These are phyloP conservation scores for Musa troglodytarum DNA, from an alignment of 176 grass and related monocot species.

Conservation along the genomic window DNA sequence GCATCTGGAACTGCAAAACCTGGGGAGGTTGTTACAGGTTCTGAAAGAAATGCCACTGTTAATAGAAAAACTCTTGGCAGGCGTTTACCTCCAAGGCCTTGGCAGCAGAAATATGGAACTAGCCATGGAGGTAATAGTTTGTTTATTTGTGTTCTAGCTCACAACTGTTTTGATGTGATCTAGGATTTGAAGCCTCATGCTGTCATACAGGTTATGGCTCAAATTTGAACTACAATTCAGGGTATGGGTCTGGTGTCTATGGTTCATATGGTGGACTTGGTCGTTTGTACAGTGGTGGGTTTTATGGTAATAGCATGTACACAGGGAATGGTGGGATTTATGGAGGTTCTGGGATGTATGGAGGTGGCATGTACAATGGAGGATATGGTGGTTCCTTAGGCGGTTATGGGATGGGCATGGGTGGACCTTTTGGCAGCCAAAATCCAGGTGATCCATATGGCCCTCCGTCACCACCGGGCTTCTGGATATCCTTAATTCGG, in stretches of 20 bases:
- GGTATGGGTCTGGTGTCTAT: background rate
- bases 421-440: slow-evolving; percentile 55
- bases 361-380: slow-evolving; percentile 51
- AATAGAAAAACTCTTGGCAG: slow-evolving; percentile 33
- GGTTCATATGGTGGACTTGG: slow-evolving; percentile 38
- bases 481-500: slow-evolving; percentile 82
- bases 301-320: slow-evolving; percentile 64
- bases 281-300: slow-evolving; percentile 30
- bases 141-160: background rate
- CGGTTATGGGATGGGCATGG: slow-evolving; percentile 49
- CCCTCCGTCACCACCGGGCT: slow-evolving; percentile 61
- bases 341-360: slow-evolving; percentile 59
- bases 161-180: background rate
- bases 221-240: slow-evolving; percentile 46
- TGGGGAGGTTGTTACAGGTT: slow-evolving; percentile 45
- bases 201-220: slow-evolving; percentile 58
- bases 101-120: slow-evolving; percentile 69
- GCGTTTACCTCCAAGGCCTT: slow-evolving; percentile 58
- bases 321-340: slow-evolving; percentile 38
- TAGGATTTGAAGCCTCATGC: slow-evolving; percentile 2
- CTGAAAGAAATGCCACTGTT: slow-evolving; percentile 28
- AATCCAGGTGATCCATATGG: slow-evolving; percentile 62
- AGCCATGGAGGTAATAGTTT: slow-evolving; percentile 50
- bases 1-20: slow-evolving; percentile 81
- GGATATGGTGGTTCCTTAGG: slow-evolving; percentile 44